These are phyloP conservation scores for Stephanodiscus triporus DNA, from an alignment of 108 stramenopile genomes.

Conservation along the genomic window DNA sequence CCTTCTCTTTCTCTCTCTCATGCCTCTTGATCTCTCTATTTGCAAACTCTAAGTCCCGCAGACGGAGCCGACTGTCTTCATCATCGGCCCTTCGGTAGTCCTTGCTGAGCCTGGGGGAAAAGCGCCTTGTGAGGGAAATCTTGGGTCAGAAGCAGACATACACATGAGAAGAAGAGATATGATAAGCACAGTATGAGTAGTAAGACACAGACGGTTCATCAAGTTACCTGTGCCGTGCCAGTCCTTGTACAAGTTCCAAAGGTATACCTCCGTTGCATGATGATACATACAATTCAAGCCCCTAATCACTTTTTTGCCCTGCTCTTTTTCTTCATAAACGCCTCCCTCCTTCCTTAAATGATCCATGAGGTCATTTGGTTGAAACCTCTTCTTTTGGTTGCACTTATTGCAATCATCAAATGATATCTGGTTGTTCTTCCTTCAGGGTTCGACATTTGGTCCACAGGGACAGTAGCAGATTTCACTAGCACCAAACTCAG, in stretches of 20 bases:
- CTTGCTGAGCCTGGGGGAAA: neutral
- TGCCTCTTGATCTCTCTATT: neutral
- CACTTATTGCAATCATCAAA: neutral
- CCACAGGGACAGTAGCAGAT: slow-evolving; percentile 10
- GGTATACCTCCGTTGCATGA: slow-evolving; percentile 1
- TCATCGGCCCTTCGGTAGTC: neutral
- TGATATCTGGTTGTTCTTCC: neutral
- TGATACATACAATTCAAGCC: neutral
- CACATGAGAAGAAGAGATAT: neutral
- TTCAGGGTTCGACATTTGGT: neutral
- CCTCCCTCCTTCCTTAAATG: slow-evolving; percentile 19
- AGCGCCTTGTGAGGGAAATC: slow-evolving; percentile 17
- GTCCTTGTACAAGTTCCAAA: neutral
- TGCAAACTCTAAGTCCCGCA: neutral
- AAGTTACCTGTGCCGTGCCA: slow-evolving; percentile 9
- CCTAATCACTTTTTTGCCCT: neutral
- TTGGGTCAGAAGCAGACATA: neutral
- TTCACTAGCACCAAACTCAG: neutral
- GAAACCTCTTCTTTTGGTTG: neutral
- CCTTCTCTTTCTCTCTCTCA: neutral
- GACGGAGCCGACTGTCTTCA: neutral
- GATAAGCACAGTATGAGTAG: neutral
- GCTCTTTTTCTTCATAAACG: slow-evolving; percentile 1
- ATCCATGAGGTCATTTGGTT: slow-evolving; percentile 11
- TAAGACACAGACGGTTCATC: neutral